Evolutionary conservation across 495 filamentous ascomycete genomes (phyloP).

Genomic region (Aspergillus steynii): DNA sequence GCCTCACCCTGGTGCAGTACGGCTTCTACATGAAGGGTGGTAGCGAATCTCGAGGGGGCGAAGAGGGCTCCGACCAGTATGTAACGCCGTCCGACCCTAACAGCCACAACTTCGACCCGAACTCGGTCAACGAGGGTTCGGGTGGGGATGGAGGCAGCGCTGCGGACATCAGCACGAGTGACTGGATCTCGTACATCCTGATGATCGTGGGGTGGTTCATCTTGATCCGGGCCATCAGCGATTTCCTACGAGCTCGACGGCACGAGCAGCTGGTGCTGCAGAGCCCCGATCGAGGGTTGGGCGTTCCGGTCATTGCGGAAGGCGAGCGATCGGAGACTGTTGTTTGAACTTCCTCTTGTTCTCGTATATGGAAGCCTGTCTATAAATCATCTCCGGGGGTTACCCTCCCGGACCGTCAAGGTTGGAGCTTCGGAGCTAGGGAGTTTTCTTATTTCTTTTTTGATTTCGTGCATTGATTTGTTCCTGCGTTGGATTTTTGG

Average conservation of each 20-base stretch:
- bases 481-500: constrained; percentile 15
- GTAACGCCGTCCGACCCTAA: constrained; percentile 81
- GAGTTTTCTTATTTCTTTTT: constrained; percentile 21
- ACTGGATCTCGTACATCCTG: constrained; percentile 88
- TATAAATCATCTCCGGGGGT: constrained; percentile 1
- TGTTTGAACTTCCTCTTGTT: constrained; percentile 54
- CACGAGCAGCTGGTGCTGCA: constrained; percentile 93
- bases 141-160: constrained; percentile 39
- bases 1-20: constrained; percentile 94
- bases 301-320: constrained; percentile 84
- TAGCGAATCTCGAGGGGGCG: constrained; percentile 41
- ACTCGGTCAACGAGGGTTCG: constrained; percentile 51
- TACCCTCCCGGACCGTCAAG: neutral
- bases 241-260: constrained; percentile 81
- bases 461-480: constrained; percentile 3
- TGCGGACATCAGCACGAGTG: constrained; percentile 63
- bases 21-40: constrained; percentile 88
- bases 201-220: constrained; percentile 99
- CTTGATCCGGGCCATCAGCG: constrained; percentile 82
- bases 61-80: constrained; percentile 50
- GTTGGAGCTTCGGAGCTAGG: constrained; percentile 24
- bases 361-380: constrained; percentile 6
- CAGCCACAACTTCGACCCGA: constrained; percentile 82
- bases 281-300: constrained; percentile 87
- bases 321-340: constrained; percentile 80